Percentiles rank a stretch among this genome's conserved stretches.
Conservation (phyloP, 1,284 basidiomycete genomes). For the Boletellus deceptivus region DNA sequence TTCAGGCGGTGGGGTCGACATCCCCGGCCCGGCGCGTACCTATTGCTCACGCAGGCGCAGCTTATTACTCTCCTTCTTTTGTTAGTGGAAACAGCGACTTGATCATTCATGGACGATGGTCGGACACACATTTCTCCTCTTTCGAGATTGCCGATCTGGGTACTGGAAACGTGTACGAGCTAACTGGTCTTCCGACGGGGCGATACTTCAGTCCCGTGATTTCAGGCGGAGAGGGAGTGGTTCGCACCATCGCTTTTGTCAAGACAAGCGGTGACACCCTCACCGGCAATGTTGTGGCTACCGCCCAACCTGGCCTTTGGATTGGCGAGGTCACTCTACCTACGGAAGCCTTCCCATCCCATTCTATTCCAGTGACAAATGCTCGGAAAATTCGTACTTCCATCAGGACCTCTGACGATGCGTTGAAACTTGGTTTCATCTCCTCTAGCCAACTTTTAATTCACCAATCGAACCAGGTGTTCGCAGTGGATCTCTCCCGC, state of each 20-base stretch:
- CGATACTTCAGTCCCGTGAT: slow-evolving; percentile 61
- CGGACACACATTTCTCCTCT: slow-evolving; percentile 56
- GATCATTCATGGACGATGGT: slow-evolving; percentile 67
- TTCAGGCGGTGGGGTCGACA: slow-evolving; percentile 41
- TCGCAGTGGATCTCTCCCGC: slow-evolving; percentile 52
- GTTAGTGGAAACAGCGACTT: slow-evolving; percentile 49
- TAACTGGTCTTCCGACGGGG: slow-evolving; percentile 58
- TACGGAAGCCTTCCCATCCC: slow-evolving; percentile 15
- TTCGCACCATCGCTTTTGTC: slow-evolving; percentile 60
- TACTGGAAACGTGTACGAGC: slow-evolving; percentile 43
- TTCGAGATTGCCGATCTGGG: slow-evolving; percentile 62
- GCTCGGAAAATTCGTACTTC: slow-evolving; percentile 45
- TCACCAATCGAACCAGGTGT: slow-evolving; percentile 51
- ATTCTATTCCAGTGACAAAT: slow-evolving; percentile 38
- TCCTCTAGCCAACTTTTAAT: slow-evolving; percentile 51
- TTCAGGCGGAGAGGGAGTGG: slow-evolving; percentile 38
- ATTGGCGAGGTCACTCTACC: slow-evolving; percentile 57
- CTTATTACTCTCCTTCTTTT: slow-evolving; percentile 71
- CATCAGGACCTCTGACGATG: slow-evolving; percentile 36
- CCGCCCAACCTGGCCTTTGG: slow-evolving; percentile 60
- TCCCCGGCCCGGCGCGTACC: slow-evolving; percentile 42
- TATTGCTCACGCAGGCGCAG: slow-evolving; percentile 40
- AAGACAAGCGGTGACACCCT: slow-evolving; percentile 57
- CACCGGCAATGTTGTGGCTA: slow-evolving; percentile 64
- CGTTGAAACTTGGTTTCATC: slow-evolving; percentile 51